Conservation (phyloP, 2,329 filamentous ascomycete species). For the Cercospora zeae-maydis region DNA sequence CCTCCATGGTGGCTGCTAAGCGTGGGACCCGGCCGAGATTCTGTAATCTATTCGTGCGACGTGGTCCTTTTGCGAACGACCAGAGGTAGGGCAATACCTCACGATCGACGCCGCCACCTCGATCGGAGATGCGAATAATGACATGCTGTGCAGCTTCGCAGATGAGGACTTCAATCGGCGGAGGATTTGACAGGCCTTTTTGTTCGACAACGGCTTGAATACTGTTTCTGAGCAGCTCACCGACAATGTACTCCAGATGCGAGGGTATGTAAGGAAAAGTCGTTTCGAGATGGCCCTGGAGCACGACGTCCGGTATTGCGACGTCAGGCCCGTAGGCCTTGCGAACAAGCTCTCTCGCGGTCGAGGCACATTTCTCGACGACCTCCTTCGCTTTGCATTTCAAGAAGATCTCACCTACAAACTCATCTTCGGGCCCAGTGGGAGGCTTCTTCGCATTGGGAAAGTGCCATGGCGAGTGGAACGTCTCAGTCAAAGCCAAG, state of each 20-base stretch:
- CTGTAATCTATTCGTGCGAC: constrained; percentile 70
- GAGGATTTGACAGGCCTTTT: constrained; percentile 52
- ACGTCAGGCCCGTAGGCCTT: constrained; percentile 70
- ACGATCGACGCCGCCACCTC: constrained; percentile 83
- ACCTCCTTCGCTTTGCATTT: constrained; percentile 89
- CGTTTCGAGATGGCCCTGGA: constrained; percentile 81
- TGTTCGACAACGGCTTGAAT: constrained; percentile 87
- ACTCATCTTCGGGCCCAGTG: constrained; percentile 65
- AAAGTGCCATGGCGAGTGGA: constrained; percentile 85
- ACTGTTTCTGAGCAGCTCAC: constrained; percentile 90
- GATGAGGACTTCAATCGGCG: constrained; percentile 88
- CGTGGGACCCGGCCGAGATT: constrained; percentile 85
- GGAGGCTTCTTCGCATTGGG: constrained; percentile 67
- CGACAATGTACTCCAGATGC: constrained; percentile 95
- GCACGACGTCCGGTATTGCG: constrained; percentile 72
- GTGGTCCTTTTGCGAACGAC: constrained; percentile 93
- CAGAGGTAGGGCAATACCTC: constrained; percentile 86
- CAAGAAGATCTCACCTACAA: constrained; percentile 92
- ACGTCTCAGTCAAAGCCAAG: constrained; percentile 89
- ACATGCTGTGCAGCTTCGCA: constrained; percentile 93
- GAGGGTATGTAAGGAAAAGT: constrained; percentile 95
- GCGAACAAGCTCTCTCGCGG: constrained; percentile 69
- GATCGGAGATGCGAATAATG: constrained; percentile 93
- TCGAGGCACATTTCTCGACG: constrained; percentile 73
- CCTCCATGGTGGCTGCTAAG: constrained; percentile 90